Evolutionary conservation across 2,329 filamentous ascomycete genomes (phyloP), one percentile per base, ranked within the genome.

Genomic region (Didymella keratinophila): DNA sequence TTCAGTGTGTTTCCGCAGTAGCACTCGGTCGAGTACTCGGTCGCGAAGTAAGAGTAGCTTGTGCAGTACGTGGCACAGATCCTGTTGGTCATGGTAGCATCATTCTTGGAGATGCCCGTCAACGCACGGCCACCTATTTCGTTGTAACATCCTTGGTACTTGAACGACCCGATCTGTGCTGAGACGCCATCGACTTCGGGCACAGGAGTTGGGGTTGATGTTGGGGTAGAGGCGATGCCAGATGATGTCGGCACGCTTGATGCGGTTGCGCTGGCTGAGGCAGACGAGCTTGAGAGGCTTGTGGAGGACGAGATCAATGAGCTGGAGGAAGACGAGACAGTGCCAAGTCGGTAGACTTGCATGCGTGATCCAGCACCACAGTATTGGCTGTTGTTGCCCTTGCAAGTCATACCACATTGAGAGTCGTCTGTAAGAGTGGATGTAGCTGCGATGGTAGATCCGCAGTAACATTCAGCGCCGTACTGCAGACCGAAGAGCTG

Each of bases 401-500:
- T 44, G 32, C 58, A 60, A 18, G 52, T 51, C 43, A 56, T 56
- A 10, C 54, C 50, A 27, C 58, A 60, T n/a, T 52, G 41, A 9
- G 21, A 39, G n/a, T 46, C 30, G 8, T 45, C 39, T 6, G 42
- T 39, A 16, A 56, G 21, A 2, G 21, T 50, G 23, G 53, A 56
- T 27, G 51, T 43, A 21, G 51, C n/a, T 14, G 56, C 45, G 12
- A 51, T 46, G 25, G 51, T 37, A 2, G 47, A 39, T 34, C 43
- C 37, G n/a, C 61, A 52, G 41, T 56, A 56, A n/a, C 67, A 69
- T 46, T 69, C 63, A 2, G 43, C 28, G 12, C 64, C 63, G 53
- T 72, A 78, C 54, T 78, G 73, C 36, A 72, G 51, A 32, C 73
- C 71, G 49, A 72, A 72, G 57, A 73, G 74, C 37, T 52, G 47